Conservation (phyloP, 2,329 filamentous ascomycete species). For the Ophiobolus disseminans region DNA sequence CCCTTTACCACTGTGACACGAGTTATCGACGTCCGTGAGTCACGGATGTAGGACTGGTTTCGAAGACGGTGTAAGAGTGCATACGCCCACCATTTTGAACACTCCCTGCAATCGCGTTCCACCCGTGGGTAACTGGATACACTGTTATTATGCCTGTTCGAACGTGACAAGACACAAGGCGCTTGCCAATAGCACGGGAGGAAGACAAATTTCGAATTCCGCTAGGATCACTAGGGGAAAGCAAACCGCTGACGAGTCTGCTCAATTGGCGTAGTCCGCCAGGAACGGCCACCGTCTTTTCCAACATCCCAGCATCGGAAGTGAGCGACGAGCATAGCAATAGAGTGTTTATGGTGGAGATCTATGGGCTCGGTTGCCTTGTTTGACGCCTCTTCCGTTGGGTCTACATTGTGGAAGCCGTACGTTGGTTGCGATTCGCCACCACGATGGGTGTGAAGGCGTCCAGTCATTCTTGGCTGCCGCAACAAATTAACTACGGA, state of each 20-base stretch:
- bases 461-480: slow-evolving; percentile 24
- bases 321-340: slow-evolving; percentile 8
- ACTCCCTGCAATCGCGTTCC: slow-evolving; percentile 14
- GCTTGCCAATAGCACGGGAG: slow-evolving; percentile 26
- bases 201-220: slow-evolving; percentile 14
- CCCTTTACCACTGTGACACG: slow-evolving; percentile 21
- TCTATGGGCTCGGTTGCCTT: slow-evolving; percentile 38
- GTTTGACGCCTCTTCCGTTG: slow-evolving; percentile 30
- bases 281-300: slow-evolving; percentile 32
- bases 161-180: slow-evolving; percentile 8
- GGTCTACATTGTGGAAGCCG: slow-evolving; percentile 12
- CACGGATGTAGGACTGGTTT: slow-evolving; percentile 26
- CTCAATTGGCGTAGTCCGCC: slow-evolving; percentile 13
- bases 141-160: slow-evolving; percentile 3
- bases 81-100: slow-evolving; percentile 15
- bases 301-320: slow-evolving; percentile 22
- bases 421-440: slow-evolving; percentile 27
- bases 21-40: slow-evolving; percentile 36
- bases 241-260: slow-evolving; percentile 10
- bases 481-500: no score
- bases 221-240: slow-evolving; percentile 10
- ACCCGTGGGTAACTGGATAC: slow-evolving; percentile 11
- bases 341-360: slow-evolving; percentile 9
- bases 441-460: slow-evolving; percentile 11
- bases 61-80: slow-evolving; percentile 31